A percentile compares a stretch with the other conserved stretches of the same genome.
phyloP scores from a whole-genome alignment of 2,329 filamentous ascomycete genomes.

The Cercospora sesami region DNA sequence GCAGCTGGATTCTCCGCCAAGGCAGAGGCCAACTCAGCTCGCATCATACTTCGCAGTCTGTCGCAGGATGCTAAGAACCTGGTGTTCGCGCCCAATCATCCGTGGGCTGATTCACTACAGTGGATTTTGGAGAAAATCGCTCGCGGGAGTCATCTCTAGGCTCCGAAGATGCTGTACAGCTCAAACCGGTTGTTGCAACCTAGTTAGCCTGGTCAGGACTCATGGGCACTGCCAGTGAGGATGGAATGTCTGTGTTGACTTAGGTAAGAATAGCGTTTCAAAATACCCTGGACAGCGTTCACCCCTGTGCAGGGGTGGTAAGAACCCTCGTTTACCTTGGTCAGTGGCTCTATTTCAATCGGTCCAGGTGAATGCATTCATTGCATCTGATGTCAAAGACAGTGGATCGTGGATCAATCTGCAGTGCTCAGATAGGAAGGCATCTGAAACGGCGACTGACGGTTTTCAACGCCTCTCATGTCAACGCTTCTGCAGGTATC shows the following conservation, averaged over 20 bases:
- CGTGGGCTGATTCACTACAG: background rate
- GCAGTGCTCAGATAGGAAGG: background rate
- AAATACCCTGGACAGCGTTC: constrained; percentile 16
- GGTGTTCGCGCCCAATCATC: constrained; percentile 12
- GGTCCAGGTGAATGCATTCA: background rate
- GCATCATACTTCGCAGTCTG: background rate
- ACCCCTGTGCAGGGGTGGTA: constrained; percentile 13
- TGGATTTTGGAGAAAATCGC: constrained; percentile 6
- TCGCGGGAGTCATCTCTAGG: constrained; percentile 15
- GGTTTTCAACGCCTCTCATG: background rate
- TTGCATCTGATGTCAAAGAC: background rate
- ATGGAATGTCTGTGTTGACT: background rate
- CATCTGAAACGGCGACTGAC: background rate
- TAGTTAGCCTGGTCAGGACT: background rate
- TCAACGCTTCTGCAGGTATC: background rate
- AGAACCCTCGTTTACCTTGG: background rate
- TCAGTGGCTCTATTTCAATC: constrained; percentile 9
- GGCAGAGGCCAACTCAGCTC: background rate
- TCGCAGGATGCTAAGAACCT: background rate
- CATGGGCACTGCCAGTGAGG: background rate
- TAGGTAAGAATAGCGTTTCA: constrained; percentile 20
- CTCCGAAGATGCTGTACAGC: constrained; percentile 9
- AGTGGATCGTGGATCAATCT: background rate
- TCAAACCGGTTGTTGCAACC: constrained; percentile 15
- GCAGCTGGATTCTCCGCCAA: background rate